Evolutionary conservation across 108 stramenopile genomes (phyloP).

Genomic region (Nitzschia sp.): DNA sequence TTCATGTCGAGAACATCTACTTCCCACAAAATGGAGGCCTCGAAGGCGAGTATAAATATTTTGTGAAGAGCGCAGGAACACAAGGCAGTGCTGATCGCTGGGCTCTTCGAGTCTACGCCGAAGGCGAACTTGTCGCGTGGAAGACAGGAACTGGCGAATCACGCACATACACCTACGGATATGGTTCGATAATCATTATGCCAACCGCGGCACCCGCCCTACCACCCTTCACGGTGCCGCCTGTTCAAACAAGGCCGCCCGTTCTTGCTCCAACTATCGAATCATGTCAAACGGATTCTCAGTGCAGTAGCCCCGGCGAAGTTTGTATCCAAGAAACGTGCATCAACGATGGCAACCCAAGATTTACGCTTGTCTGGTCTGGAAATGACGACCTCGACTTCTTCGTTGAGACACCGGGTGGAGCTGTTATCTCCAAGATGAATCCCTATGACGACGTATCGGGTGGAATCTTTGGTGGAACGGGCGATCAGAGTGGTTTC

Average conservation of each 20-base stretch:
- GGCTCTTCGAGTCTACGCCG: conserved; percentile 18
- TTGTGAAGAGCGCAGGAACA: not conserved
- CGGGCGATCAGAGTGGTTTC: conserved; percentile 38
- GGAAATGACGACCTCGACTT: conserved; percentile 35
- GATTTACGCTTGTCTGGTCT: conserved; percentile 28
- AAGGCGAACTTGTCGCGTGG: conserved; percentile 11
- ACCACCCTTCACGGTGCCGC: conserved; percentile 3
- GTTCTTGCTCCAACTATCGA: not conserved
- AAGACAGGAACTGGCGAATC: conserved; percentile 22
- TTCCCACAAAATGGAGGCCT: conserved; percentile 14
- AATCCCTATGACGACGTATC: conserved; percentile 44
- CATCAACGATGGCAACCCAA: conserved; percentile 29
- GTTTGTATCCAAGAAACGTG: conserved; percentile 26
- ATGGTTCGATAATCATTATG: not conserved
- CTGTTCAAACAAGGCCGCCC: conserved; percentile 6
- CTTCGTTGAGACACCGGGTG: conserved; percentile 21
- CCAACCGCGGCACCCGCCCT: not conserved
- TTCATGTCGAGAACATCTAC: conserved; percentile 27
- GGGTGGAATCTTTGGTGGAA: conserved; percentile 53
- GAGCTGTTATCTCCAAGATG: conserved; percentile 13
- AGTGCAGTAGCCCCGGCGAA: conserved; percentile 1
- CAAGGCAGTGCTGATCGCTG: conserved; percentile 14
- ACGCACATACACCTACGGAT: conserved; percentile 1
- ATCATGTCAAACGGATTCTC: conserved; percentile 11
- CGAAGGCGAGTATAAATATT: conserved; percentile 27